phyloP scores from a whole-genome alignment of 2,329 filamentous ascomycete species.

The Escovopsis sp. region DNA sequence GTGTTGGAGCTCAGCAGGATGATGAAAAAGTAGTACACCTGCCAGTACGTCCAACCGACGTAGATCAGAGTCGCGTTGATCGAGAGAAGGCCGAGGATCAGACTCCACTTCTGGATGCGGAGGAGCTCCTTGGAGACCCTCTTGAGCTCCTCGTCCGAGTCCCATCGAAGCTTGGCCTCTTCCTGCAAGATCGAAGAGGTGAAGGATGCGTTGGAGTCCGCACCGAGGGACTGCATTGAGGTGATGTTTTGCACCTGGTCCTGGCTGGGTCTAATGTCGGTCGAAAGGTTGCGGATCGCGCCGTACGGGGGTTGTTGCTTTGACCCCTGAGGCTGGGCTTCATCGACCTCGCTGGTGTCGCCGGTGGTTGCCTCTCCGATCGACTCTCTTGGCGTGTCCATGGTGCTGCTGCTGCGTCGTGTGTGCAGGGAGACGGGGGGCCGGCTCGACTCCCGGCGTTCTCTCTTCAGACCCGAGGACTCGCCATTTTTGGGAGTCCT shows the following conservation, averaged over 20 bases:
- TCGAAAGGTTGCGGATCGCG: too few species aligned
- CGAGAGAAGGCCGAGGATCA: slow-evolving; percentile 19
- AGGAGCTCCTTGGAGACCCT: slow-evolving; percentile 22
- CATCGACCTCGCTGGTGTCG: too few species aligned
- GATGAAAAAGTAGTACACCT: slow-evolving; percentile 28
- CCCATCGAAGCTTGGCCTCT: slow-evolving; percentile 24
- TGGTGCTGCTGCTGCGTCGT: slow-evolving; percentile 4
- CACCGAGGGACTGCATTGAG: slow-evolving; percentile 18
- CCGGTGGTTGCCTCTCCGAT: slow-evolving; percentile 8
- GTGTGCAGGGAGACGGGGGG: slow-evolving; percentile 7
- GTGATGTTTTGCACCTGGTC: slow-evolving; percentile 4
- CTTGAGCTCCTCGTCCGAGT: slow-evolving; percentile 24
- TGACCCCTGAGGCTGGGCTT: too few species aligned
- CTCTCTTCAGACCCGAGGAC: slow-evolving; percentile 1
- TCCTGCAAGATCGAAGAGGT: slow-evolving; percentile 21
- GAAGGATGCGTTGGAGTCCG: slow-evolving; percentile 20
- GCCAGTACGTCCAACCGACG: slow-evolving; percentile 20
- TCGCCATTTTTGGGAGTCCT: slow-evolving; percentile 1
- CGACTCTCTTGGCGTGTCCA: slow-evolving; percentile 14
- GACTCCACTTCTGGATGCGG: slow-evolving; percentile 22
- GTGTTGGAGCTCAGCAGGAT: slow-evolving; percentile 31
- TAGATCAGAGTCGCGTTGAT: slow-evolving; percentile 23
- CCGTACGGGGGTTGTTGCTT: slow-evolving; percentile 5
- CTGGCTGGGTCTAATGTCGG: too few species aligned
- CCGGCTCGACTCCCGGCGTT: slow-evolving; percentile 2